Conservation (phyloP, 495 filamentous ascomycete genomes). For the Sphaerosporella brunnea region DNA sequence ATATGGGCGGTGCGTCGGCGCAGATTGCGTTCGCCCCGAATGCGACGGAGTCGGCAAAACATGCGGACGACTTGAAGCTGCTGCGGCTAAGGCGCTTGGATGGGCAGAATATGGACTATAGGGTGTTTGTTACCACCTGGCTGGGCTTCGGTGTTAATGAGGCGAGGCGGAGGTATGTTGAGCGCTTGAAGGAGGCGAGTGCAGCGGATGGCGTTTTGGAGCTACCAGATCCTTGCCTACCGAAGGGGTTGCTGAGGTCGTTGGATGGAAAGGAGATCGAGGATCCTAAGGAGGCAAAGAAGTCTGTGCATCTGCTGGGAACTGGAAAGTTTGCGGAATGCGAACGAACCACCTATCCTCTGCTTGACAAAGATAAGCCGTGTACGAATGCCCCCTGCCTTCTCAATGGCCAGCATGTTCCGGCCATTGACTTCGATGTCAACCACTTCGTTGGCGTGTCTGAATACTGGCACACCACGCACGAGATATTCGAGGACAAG, state of each 20-base stretch:
- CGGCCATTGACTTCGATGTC: slow-evolving; percentile 91
- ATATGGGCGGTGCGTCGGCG: slow-evolving; percentile 95
- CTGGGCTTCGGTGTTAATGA: slow-evolving; percentile 89
- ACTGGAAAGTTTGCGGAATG: slow-evolving; percentile 81
- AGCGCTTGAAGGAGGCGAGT: slow-evolving; percentile 44
- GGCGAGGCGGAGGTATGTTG: slow-evolving; percentile 64
- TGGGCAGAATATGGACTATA: slow-evolving; percentile 58
- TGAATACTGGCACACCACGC: slow-evolving; percentile 98
- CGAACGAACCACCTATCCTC: slow-evolving; percentile 57
- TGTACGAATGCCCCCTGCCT: slow-evolving; percentile 75
- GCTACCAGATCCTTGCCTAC: slow-evolving; percentile 82
- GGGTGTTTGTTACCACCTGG: slow-evolving; percentile 91
- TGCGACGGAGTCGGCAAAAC: slow-evolving; percentile 70
- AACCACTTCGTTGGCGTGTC: slow-evolving; percentile 98
- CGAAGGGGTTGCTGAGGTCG: slow-evolving; percentile 52
- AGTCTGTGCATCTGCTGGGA: slow-evolving; percentile 44
- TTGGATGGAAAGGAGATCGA: slow-evolving; percentile 39
- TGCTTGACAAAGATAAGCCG: slow-evolving; percentile 69
- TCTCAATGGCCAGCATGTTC: slow-evolving; percentile 73
- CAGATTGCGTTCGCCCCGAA: slow-evolving; percentile 98
- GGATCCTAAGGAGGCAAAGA: slow-evolving; percentile 22
- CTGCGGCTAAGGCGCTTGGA: slow-evolving; percentile 67
- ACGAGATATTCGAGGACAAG: slow-evolving; percentile 73
- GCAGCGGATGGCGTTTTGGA: slow-evolving; percentile 39
- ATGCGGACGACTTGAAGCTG: slow-evolving; percentile 75